These are phyloP conservation scores for Fusarium graminum DNA, from an alignment of 2,329 filamentous ascomycete genomes.

Conservation along the genomic window DNA sequence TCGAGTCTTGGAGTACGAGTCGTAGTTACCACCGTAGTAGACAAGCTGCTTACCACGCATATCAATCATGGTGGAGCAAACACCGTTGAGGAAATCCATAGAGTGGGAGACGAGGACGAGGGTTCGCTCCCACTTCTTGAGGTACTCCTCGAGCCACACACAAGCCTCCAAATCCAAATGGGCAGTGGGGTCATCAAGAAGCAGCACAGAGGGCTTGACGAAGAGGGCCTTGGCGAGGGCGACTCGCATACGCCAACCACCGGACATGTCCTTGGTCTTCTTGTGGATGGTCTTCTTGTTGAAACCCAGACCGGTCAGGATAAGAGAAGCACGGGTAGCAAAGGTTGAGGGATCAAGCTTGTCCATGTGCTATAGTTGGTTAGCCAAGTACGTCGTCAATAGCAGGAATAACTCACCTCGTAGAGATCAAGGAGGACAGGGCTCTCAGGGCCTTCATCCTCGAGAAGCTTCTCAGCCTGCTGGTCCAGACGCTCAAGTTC, in stretches of 20 bases:
- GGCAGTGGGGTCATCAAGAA: constrained; percentile 97
- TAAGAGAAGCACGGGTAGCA: constrained; percentile 92
- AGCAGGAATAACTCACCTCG: constrained; percentile 74
- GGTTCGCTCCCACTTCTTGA: constrained; percentile 99
- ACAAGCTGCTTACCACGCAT: constrained; percentile 90
- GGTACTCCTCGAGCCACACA: constrained; percentile 99
- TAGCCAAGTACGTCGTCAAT: constrained; percentile 31
- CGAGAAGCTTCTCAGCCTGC: constrained; percentile 88
- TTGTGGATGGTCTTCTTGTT: constrained; percentile 98
- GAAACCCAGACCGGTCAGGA: constrained; percentile 98
- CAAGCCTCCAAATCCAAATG: constrained; percentile 99
- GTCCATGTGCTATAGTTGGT: constrained; percentile 83
- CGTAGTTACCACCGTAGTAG: constrained; percentile 99
- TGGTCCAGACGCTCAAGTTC: constrained; percentile 93
- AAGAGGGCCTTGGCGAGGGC: constrained; percentile 97
- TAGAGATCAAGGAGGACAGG: constrained; percentile 94
- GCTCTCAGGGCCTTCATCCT: constrained; percentile 91
- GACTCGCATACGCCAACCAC: constrained; percentile 99
- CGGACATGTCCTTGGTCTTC: constrained; percentile 99
- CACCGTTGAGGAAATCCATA: constrained; percentile 99
- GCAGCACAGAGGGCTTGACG: constrained; percentile 94
- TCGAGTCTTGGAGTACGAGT: constrained; percentile 95
- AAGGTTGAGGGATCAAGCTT: constrained; percentile 99
- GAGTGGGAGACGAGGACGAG: constrained; percentile 97
- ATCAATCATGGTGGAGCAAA: constrained; percentile 98